phyloP scores from a whole-genome alignment of 2,329 filamentous ascomycete species.

The Purpureocillium lavendulum region DNA sequence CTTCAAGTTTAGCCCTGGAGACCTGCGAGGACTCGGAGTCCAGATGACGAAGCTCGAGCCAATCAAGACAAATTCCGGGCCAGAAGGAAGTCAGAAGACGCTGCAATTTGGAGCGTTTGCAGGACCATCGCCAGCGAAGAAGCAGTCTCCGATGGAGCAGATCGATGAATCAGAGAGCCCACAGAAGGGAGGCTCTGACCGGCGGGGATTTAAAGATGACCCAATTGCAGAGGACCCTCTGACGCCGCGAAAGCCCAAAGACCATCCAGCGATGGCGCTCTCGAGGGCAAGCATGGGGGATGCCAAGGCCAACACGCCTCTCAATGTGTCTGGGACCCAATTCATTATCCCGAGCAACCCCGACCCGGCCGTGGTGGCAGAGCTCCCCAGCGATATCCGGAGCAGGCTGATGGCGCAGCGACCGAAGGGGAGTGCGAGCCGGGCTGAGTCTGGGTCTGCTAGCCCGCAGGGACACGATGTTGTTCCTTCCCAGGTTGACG shows the following conservation, averaged over 20 bases:
- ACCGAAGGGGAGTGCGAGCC: slow-evolving; percentile 9
- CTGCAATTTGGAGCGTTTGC: slow-evolving; percentile 60
- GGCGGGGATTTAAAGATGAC: slow-evolving; percentile 29
- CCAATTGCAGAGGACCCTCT: slow-evolving; percentile 47
- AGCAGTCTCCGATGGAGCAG: slow-evolving; percentile 31
- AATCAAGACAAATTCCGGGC: slow-evolving; percentile 51
- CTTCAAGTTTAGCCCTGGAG: slow-evolving; percentile 79
- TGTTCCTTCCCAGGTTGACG: slow-evolving; percentile 75
- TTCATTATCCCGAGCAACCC: slow-evolving; percentile 82
- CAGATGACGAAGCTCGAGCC: slow-evolving; percentile 91
- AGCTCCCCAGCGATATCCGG: slow-evolving; percentile 77
- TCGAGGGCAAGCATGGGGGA: slow-evolving; percentile 40
- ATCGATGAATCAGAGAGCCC: slow-evolving; percentile 41
- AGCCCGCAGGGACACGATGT: slow-evolving; percentile 9
- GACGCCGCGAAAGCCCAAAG: slow-evolving; percentile 43
- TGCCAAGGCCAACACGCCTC: slow-evolving; percentile 51
- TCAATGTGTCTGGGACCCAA: slow-evolving; percentile 81
- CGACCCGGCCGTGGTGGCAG: slow-evolving; percentile 73
- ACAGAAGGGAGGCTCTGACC: slow-evolving; percentile 19
- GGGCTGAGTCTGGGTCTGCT: neutral
- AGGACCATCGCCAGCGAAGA: slow-evolving; percentile 28
- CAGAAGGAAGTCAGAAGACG: slow-evolving; percentile 70
- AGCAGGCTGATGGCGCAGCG: slow-evolving; percentile 60
- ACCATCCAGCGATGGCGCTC: slow-evolving; percentile 45
- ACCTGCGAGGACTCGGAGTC: slow-evolving; percentile 84